Conservation (phyloP, 2,329 filamentous ascomycete genomes). For the Pseudogymnoascus destructans region DNA sequence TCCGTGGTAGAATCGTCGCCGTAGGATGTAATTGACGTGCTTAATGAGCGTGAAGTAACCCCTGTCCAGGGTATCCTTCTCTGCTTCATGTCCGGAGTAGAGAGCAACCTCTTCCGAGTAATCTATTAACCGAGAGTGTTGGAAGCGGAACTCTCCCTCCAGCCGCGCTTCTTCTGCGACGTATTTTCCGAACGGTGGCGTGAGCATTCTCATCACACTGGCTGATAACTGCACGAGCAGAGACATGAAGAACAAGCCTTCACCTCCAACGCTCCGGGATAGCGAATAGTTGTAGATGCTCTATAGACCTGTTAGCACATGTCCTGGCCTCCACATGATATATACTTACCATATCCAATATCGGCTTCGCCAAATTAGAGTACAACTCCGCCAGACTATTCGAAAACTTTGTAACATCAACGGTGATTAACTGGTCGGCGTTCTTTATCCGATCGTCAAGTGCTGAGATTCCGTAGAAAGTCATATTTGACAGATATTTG, state of each 20-base stretch:
- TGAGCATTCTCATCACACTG: constrained; percentile 79
- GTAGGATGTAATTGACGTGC: constrained; percentile 88
- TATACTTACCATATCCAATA: constrained; percentile 67
- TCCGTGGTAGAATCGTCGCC: constrained; percentile 87
- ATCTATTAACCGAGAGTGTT: constrained; percentile 88
- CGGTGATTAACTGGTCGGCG: constrained; percentile 90
- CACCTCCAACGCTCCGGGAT: constrained; percentile 87
- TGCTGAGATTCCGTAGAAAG: constrained; percentile 90
- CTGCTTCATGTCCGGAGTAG: constrained; percentile 80
- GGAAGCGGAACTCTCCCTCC: constrained; percentile 92
- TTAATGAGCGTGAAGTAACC: constrained; percentile 98
- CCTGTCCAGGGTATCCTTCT: constrained; percentile 94
- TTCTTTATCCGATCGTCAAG: constrained; percentile 98
- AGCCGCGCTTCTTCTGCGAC: constrained; percentile 90
- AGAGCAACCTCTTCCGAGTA: constrained; percentile 91
- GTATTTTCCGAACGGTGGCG: constrained; percentile 92
- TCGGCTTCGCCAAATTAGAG: constrained; percentile 87
- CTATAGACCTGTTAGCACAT: constrained; percentile 28
- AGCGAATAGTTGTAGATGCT: constrained; percentile 90
- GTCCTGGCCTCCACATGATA: constrained; percentile 2
- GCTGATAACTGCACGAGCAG: constrained; percentile 87
- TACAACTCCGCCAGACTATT: constrained; percentile 92
- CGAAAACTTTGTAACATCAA: constrained; percentile 92
- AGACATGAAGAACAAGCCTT: constrained; percentile 91
- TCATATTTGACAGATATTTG: constrained; percentile 93